phyloP scores from a whole-genome alignment of 2,329 filamentous ascomycete genomes.

The Fusarium haematococcum region DNA sequence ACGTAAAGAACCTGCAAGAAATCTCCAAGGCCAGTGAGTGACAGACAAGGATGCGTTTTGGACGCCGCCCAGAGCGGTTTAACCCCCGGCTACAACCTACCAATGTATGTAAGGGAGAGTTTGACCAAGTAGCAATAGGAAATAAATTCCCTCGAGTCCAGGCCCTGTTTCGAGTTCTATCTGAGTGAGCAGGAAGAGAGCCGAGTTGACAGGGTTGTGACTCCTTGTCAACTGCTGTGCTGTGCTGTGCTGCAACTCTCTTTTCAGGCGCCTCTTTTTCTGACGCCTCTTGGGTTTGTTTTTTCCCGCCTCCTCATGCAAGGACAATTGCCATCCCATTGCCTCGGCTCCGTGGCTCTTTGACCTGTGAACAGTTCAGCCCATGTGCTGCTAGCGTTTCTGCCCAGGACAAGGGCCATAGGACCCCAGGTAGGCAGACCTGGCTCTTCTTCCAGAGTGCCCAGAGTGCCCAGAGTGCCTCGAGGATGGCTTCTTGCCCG shows the following conservation, averaged over 20 bases:
- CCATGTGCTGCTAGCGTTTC: conserved; percentile 15
- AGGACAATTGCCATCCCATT: conserved; percentile 3
- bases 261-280: neutral
- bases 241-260: neutral
- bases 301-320: conserved; percentile 9
- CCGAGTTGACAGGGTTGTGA: conserved; percentile 29
- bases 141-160: conserved; percentile 10
- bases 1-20: conserved; percentile 5
- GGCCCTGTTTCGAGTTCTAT: conserved; percentile 4
- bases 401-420: neutral
- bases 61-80: neutral
- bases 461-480: neutral
- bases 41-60: conserved; percentile 7
- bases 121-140: neutral
- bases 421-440: neutral
- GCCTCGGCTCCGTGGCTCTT: neutral
- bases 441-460: neutral
- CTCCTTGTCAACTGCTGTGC: conserved; percentile 11
- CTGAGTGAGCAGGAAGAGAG: conserved; percentile 19
- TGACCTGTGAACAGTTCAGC: conserved; percentile 10
- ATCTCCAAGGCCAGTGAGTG: conserved; percentile 5
- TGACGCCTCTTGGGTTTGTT: conserved; percentile 1
- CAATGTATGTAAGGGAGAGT: neutral
- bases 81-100: neutral
- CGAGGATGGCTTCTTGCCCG: neutral